Conservation (phyloP, 345 rosid genomes). For the Brassica cretica region DNA sequence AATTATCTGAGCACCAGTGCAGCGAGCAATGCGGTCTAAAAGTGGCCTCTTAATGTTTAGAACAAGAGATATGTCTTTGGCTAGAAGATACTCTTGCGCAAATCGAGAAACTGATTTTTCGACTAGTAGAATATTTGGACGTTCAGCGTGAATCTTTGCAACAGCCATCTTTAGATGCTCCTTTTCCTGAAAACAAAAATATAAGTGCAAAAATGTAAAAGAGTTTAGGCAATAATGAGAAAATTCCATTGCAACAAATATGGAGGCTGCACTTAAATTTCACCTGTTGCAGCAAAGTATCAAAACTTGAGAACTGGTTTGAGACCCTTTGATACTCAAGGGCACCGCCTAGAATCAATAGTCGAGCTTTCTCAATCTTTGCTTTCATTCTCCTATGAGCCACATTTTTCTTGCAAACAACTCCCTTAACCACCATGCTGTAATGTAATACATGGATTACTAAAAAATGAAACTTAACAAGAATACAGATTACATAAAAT, state of each 20-base stretch:
- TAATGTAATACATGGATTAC: constrained; percentile 29
- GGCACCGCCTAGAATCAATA: constrained; percentile 91
- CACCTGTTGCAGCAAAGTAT: constrained; percentile 96
- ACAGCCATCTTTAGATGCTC: constrained; percentile 98
- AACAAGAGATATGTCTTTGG: constrained; percentile 86
- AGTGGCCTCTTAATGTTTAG: constrained; percentile 88
- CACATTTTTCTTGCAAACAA: constrained; percentile 98
- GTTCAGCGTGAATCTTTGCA: constrained; percentile 81
- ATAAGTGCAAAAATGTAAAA: constrained; percentile 29
- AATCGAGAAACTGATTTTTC: constrained; percentile 95
- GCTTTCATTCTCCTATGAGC: constrained; percentile 94
- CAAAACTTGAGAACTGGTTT: constrained; percentile 83
- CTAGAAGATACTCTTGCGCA: constrained; percentile 92
- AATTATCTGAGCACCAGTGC: constrained; percentile 90
- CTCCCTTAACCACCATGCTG: constrained; percentile 91
- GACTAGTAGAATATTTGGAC: constrained; percentile 86
- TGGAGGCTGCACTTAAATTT: constrained; percentile 32
- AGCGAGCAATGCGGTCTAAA: constrained; percentile 89
- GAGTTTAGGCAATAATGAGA: constrained; percentile 14
- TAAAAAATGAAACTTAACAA: constrained; percentile 24
- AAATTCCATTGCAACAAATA: constrained; percentile 23
- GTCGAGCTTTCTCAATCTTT: constrained; percentile 77
- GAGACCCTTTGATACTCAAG: constrained; percentile 97
- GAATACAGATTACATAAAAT: constrained; percentile 9
- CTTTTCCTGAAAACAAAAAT: constrained; percentile 67